Evolutionary conservation across 2,329 filamentous ascomycete species (phyloP).

Genomic region (Rutstroemia sydowiana): DNA sequence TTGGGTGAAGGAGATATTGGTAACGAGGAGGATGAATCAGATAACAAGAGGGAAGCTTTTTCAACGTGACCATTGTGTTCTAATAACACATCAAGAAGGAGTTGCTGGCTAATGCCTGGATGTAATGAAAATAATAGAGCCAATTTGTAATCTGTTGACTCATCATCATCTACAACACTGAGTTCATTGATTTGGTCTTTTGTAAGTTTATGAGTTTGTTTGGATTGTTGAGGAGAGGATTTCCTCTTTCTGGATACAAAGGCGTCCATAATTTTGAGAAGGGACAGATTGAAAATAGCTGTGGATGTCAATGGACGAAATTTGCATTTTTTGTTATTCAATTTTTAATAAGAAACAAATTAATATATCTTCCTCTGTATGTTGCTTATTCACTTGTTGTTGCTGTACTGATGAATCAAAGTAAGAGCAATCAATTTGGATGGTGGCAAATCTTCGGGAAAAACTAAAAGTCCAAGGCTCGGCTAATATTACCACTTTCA

Average conservation of each 20-base stretch:
- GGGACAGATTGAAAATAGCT: not conserved
- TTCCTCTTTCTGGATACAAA: slow-evolving; percentile 50
- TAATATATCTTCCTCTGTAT: too few species aligned
- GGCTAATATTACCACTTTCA: too few species aligned
- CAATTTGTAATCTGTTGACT: slow-evolving; percentile 84
- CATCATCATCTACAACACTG: slow-evolving; percentile 41
- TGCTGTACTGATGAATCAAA: too few species aligned
- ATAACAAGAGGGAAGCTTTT: slow-evolving; percentile 51
- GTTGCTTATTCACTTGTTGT: too few species aligned
- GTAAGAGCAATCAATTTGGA: too few species aligned
- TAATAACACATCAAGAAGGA: slow-evolving; percentile 71
- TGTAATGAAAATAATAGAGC: slow-evolving; percentile 75
- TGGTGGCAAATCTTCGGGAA: too few species aligned
- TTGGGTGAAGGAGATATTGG: slow-evolving; percentile 17
- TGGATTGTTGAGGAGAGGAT: slow-evolving; percentile 17
- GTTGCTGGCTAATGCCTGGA: slow-evolving; percentile 53
- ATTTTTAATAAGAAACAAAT: too few species aligned
- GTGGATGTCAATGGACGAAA: too few species aligned
- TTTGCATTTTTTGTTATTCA: too few species aligned
- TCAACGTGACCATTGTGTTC: slow-evolving; percentile 71
- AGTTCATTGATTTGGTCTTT: slow-evolving; percentile 22
- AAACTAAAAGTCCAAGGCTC: too few species aligned
- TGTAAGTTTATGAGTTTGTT: not conserved
- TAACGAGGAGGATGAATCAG: slow-evolving; percentile 15
- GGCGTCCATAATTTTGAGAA: slow-evolving; percentile 42